phyloP scores from a whole-genome alignment of 768 basidiomycete genomes.

The Sistotremastrum niveocremeum region DNA sequence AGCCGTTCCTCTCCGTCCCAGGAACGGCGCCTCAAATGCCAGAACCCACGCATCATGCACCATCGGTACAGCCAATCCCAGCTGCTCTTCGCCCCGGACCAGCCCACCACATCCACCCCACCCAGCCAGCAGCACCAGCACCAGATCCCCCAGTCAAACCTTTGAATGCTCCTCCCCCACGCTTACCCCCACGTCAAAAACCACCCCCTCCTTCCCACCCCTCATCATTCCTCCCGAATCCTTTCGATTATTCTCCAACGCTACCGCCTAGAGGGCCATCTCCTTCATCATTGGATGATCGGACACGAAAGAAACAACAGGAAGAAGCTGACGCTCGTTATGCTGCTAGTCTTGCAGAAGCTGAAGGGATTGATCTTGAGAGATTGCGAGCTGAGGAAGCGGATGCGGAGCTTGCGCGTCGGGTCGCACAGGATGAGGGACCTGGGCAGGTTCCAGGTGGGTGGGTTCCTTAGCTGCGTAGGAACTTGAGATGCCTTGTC shows the following conservation, averaged over 20 bases:
- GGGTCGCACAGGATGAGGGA: conserved; percentile 4
- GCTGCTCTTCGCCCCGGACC: too few species aligned
- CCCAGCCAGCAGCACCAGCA: too few species aligned
- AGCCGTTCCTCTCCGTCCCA: too few species aligned
- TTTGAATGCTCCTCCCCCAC: too few species aligned
- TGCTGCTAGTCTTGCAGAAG: conserved; percentile 4
- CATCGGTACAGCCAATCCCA: too few species aligned
- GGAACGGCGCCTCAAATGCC: too few species aligned
- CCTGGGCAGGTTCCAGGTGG: too few species aligned
- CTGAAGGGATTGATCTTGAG: conserved; percentile 6
- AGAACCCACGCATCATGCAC: too few species aligned
- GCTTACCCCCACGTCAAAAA: not conserved
- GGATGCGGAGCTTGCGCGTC: conserved; percentile 5
- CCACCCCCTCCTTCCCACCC: conserved; percentile 5
- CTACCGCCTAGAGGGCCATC: not conserved
- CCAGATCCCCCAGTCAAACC: too few species aligned
- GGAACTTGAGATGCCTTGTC: too few species aligned
- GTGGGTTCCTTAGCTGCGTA: too few species aligned
- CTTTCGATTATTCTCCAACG: not conserved
- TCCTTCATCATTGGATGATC: not conserved
- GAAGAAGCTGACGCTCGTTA: conserved; percentile 5
- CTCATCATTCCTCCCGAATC: conserved; percentile 3
- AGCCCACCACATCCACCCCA: too few species aligned
- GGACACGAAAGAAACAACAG: not conserved
- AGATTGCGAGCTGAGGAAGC: conserved; percentile 5